Percentiles rank a stretch among this genome's conserved stretches.
Conservation (phyloP, 1,139 yeast genomes). For the Pichia sp. region DNA sequence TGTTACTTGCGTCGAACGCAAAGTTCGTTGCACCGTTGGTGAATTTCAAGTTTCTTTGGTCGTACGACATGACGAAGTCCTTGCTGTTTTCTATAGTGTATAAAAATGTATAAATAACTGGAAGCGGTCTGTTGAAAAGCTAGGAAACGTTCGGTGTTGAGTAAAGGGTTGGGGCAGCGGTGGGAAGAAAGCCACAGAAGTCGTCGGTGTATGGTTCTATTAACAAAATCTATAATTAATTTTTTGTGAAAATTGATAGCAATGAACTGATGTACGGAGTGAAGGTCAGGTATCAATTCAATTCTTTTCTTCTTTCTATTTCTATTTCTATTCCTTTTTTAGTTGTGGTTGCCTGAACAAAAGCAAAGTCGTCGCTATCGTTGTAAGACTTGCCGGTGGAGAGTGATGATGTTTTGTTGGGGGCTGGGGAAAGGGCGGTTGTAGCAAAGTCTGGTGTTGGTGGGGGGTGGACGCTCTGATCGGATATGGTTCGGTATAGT, state of each 20-base stretch:
- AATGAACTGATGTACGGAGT: neutral
- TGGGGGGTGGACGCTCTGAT: no score
- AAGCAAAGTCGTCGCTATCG: neutral
- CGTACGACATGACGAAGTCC: conserved; percentile 8
- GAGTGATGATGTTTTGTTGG: neutral
- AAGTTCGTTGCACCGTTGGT: neutral
- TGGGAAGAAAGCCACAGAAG: neutral
- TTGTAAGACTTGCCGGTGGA: neutral
- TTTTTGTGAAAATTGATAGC: neutral
- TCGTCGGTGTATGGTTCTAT: neutral
- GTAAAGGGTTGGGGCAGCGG: neutral
- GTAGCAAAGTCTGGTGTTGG: neutral
- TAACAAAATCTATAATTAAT: neutral
- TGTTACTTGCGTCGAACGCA: neutral
- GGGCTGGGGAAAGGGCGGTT: neutral
- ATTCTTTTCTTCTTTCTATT: neutral
- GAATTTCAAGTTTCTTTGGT: conserved; percentile 7
- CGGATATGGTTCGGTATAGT: neutral
- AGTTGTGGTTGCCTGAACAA: neutral
- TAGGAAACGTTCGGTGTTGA: neutral
- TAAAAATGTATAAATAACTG: neutral
- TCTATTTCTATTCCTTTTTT: neutral
- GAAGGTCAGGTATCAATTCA: neutral
- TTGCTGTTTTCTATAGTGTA: neutral
- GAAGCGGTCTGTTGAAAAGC: neutral